These are phyloP conservation scores for Zoysia matrella DNA, from an alignment of 202 grass and related monocot species.

Conservation along the genomic window DNA sequence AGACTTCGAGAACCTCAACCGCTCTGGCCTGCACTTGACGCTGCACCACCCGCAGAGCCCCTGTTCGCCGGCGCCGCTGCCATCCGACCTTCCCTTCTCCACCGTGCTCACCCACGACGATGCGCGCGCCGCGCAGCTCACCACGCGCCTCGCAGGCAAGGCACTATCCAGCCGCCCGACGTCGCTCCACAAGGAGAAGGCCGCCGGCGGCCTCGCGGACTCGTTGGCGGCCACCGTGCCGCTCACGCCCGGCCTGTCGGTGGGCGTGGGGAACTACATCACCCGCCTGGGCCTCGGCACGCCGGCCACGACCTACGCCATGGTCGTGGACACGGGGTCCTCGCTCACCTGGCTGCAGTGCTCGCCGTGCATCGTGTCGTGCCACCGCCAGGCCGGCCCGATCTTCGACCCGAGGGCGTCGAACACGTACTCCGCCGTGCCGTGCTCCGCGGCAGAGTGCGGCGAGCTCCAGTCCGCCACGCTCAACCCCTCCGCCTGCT, in stretches of 20 bases:
- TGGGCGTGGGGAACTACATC: conserved; percentile 83
- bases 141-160: conserved; percentile 49
- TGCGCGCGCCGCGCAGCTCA: conserved; percentile 47
- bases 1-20: conserved; percentile 63
- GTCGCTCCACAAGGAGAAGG: conserved; percentile 28
- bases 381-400: conserved; percentile 70
- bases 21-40: conserved; percentile 66
- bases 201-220: background rate
- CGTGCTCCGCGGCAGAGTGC: conserved; percentile 64
- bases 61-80: conserved; percentile 67
- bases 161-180: conserved; percentile 1
- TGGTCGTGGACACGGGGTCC: conserved; percentile 14
- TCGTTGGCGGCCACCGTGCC: conserved; percentile 44
- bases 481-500: conserved; percentile 79
- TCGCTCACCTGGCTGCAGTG: conserved; percentile 88
- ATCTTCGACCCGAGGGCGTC: conserved; percentile 63
- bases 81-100: conserved; percentile 61
- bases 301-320: conserved; percentile 56
- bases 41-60: conserved; percentile 79
- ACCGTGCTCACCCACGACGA: conserved; percentile 59
- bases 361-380: conserved; percentile 69
- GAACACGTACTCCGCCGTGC: conserved; percentile 56
- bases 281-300: conserved; percentile 69
- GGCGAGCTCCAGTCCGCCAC: conserved; percentile 63
- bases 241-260: conserved; percentile 58